Evolutionary conservation across 106 monocot species (phyloP).

Genomic region (Platanthera guangdongensis): DNA sequence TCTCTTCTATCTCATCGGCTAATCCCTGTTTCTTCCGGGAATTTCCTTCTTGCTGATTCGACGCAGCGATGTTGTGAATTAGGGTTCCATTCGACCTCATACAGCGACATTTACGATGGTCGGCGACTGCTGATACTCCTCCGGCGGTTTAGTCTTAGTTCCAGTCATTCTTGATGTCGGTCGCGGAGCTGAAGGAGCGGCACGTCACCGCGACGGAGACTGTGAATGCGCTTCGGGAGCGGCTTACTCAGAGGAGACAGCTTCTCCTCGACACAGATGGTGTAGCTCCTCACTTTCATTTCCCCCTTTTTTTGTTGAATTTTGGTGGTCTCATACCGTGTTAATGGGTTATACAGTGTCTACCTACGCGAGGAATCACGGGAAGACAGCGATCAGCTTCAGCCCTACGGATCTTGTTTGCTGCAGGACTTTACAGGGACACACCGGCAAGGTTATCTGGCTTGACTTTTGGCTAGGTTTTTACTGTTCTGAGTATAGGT

Average conservation of each 20-base stretch:
- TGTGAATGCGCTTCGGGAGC: conserved; percentile 62
- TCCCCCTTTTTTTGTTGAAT: neutral
- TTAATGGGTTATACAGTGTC: conserved; percentile 38
- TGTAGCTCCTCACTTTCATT: conserved; percentile 11
- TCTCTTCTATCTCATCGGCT: neutral
- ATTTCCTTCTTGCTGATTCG: neutral
- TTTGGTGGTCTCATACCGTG: neutral
- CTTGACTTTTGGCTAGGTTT: neutral
- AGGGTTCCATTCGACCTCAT: neutral
- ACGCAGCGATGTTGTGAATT: neutral
- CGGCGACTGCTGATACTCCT: neutral
- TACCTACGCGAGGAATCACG: conserved; percentile 50
- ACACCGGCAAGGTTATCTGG: conserved; percentile 64
- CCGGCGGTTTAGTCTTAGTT: neutral
- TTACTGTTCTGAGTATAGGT: neutral
- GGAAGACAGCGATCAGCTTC: conserved; percentile 60
- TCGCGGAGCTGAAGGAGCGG: conserved; percentile 71
- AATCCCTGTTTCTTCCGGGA: neutral
- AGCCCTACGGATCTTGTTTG: conserved; percentile 84
- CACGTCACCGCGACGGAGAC: conserved; percentile 60
- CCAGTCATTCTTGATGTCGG: conserved; percentile 34
- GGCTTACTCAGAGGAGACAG: conserved; percentile 49
- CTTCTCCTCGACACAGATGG: conserved; percentile 84
- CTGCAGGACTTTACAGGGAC: conserved; percentile 80
- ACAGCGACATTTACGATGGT: neutral